Evolutionary conservation across 2,329 filamentous ascomycete genomes (phyloP), one percentile per base, ranked within the genome.

Genomic region (Pseudomassariella vexata): DNA sequence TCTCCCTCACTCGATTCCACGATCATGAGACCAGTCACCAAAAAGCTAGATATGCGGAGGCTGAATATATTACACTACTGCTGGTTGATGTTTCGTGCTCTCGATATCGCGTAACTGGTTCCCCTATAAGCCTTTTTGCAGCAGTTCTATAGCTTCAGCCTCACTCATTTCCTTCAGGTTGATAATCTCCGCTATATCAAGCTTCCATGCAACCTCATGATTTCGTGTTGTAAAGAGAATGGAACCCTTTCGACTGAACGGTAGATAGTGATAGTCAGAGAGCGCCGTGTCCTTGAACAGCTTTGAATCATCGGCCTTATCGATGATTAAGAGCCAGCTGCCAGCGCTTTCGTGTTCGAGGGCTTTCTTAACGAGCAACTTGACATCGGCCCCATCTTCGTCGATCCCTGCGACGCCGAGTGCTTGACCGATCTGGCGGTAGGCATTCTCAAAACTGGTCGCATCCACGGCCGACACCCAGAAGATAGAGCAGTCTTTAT

Each of bases 241-340:
- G 3, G 41, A 42, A 11, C 55, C 53, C 25, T 32, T 41, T 6
- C 18, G 10, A 32, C 42, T 49, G 12, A 24, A 41, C 19, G 55
- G 58, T 3, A 63, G 37, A 36, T 50, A 50, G 6, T 50, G 35
- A n/a, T n/a, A n/a, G n/a, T n/a, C n/a, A n/a, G n/a, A n/a, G n/a
- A n/a, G n/a, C n/a, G n/a, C n/a, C n/a, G n/a, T n/a, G n/a, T n/a
- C n/a, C n/a, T n/a, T n/a, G 1, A 60, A 36, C 2, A 62, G 33
- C 1, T 50, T 35, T 2, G 20, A 35, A 30, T 68, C 58, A 33
- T 68, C 60, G 8, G 57, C 58, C 30, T 66, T 68, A 32, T 68
- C 62, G 10, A 68, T 32, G 24, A 68, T 45, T 24, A 68, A 34
- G 2, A 67, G 44, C 63, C 60, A 67, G 4, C 37, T 35, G 5